phyloP scores from a whole-genome alignment of 2,329 filamentous ascomycete species.

The Talaromyces sp. region DNA sequence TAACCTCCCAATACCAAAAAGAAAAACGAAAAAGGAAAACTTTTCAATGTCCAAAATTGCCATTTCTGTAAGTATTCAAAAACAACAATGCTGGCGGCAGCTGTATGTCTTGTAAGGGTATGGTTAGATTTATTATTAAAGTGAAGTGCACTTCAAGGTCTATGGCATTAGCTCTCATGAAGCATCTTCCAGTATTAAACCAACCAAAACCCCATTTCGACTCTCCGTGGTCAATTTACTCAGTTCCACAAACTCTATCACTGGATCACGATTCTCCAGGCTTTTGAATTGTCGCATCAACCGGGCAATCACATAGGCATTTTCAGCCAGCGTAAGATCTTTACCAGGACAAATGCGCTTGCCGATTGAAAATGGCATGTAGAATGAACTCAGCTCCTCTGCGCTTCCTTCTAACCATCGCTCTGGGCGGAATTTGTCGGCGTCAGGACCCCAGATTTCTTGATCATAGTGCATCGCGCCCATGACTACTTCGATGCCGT shows the following conservation, averaged over 20 bases:
- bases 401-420: neutral
- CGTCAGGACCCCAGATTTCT: conserved; percentile 22
- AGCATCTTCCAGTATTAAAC: neutral
- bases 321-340: conserved; percentile 2
- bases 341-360: neutral
- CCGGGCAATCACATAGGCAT: conserved; percentile 6
- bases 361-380: conserved; percentile 5
- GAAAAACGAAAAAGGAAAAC: too few relatives aligned
- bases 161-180: too few relatives aligned
- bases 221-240: conserved; percentile 4
- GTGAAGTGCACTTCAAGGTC: too few relatives aligned
- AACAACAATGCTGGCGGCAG: too few relatives aligned
- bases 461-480: conserved; percentile 39
- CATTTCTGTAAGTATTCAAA: too few relatives aligned
- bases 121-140: too few relatives aligned
- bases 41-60: too few relatives aligned
- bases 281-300: conserved; percentile 4
- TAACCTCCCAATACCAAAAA: too few relatives aligned
- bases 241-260: neutral
- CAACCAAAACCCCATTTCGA: conserved; percentile 1
- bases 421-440: conserved; percentile 7
- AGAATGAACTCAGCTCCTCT: neutral
- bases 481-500: conserved; percentile 26
- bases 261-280: conserved; percentile 4
- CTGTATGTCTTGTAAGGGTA: too few relatives aligned